Evolutionary conservation across 2,329 filamentous ascomycete genomes (phyloP), one percentile per base, ranked within the genome.

Genomic region (Exutisphaerella laricina): DNA sequence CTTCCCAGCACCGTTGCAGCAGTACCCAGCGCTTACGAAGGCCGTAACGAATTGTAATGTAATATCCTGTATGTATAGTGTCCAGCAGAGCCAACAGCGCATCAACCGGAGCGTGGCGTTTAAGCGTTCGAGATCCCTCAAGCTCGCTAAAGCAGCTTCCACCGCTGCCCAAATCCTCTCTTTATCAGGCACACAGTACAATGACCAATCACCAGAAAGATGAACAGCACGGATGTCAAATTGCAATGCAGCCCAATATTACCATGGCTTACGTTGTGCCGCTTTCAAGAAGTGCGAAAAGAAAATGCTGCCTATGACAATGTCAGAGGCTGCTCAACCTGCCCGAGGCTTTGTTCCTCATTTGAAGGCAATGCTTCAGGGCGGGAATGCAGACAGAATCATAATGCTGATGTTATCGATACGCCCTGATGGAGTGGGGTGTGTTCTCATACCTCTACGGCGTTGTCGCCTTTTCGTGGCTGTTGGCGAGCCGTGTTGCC

Each of bases 221-320:
- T 13, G 49, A 40, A 16, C 34, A 90, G 89, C 89, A 94, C 86
- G 84, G 86, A 95, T 95, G 88, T 96, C 88, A 95, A 95, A 95
- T 95, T 96, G 81, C 89, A 92, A 90, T 84, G 74, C 79, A 79
- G 82, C 81, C 82, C 63, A 65, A 61, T 63, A 56, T 70, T n/a
- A n/a, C n/a, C 82, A 66, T 95, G 86, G 84, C 86, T 88, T 80
- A 75, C 78, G 80, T 89, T 92, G 89, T 88, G 89, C 88, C 88
- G 86, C 51, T 38, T 89, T 51, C 34, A 40, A 94, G 88, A 94
- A 88, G 88, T 95, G 88, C 88, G 92, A 79, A 94, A 75, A 92
- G 77, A 31, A 50, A 58, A 39, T 25, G 41, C 45, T 53, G 43
- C 38, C 44, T 57, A 49, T 46, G 45, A 47, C 41, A 51, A 48